Base-by-base conservation (phyloP, 225 moss, liverwort and hornwort species). In the Lunularia cruciata region DNA sequence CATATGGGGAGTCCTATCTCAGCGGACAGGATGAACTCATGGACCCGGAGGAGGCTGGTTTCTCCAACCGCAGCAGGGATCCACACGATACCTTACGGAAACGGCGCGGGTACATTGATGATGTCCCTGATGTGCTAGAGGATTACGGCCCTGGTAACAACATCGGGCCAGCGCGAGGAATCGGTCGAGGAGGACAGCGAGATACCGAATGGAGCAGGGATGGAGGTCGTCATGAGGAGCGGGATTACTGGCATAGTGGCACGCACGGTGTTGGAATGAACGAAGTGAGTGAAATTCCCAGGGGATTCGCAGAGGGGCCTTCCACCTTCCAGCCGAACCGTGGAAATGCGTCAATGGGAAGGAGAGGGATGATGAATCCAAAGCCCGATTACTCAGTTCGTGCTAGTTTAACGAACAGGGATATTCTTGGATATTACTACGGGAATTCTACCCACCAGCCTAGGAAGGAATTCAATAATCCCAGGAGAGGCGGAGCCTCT, bases 331-430 rank as follows among this genome's bases (percentile, higher is more conserved):
- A 37, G 27, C 54, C 39, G 28, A 46, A 45, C 46, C 56, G 62
- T 5, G 67, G 43, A n/a, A 57, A 39, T 40, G 7, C 23, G 26
- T 38, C 51, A 28, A 34, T 61, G 60, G 74, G 48, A 71, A 59
- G 71, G 31, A 69, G 69, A 27, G 55, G 32, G 19, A 2, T 67
- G 34, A 47, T 57, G 11, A 69, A 57, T 2, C 23, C 59, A 19
- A 75, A 76, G 60, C 75, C 60, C 6, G 73, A 78, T 74, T 78
- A 69, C 25, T 78, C 78, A 5, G 63, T 75, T 15, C 75, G 75
- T 5, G 75, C 80, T 31, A 80, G 75, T 67, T 69, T 80, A n/a
- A 80, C 80, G 22, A 80, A 80, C 42, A 66, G 65, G 33, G 80
- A 80, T 47, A 80, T 80, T 37, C 61, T 80, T 32, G 80, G 75